Percentiles rank a stretch among this genome's conserved stretches.
phyloP scores from a whole-genome alignment of 257 asterid genomes.

The Coffea canephora region DNA sequence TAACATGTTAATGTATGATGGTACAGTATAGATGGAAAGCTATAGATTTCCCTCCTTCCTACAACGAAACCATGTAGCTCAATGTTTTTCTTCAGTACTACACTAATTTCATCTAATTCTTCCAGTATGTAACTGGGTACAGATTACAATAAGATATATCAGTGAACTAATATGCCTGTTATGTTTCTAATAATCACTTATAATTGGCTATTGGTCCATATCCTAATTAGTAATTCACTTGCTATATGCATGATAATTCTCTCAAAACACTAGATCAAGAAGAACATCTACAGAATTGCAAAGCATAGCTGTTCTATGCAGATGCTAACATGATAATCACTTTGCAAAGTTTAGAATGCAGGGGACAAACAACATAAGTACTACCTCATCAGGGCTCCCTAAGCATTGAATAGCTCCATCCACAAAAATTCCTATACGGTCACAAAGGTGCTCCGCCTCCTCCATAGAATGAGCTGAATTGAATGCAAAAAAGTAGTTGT shows the following conservation, averaged over 20 bases:
- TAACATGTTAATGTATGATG: too few species aligned
- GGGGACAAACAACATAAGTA: neutral
- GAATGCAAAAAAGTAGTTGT: neutral
- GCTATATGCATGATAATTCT: neutral
- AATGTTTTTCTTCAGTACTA: neutral
- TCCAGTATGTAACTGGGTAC: too few species aligned
- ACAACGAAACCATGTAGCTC: neutral
- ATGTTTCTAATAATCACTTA: neutral
- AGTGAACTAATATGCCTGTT: neutral
- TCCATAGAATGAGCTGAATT: constrained; percentile 95
- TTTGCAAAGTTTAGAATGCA: neutral
- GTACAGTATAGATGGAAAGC: too few species aligned
- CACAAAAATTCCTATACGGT: constrained; percentile 85
- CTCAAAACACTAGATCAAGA: neutral
- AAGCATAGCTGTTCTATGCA: neutral
- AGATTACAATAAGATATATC: neutral
- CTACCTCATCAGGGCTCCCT: constrained; percentile 92
- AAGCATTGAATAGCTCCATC: constrained; percentile 90
- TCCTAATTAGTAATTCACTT: neutral
- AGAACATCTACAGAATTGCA: neutral
- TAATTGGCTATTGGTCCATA: neutral
- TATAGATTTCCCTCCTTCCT: neutral
- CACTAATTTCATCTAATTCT: neutral
- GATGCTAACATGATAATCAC: neutral
- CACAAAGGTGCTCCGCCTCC: constrained; percentile 94